phyloP scores from a whole-genome alignment of 441 rosid species.

The Erodium texanum region DNA sequence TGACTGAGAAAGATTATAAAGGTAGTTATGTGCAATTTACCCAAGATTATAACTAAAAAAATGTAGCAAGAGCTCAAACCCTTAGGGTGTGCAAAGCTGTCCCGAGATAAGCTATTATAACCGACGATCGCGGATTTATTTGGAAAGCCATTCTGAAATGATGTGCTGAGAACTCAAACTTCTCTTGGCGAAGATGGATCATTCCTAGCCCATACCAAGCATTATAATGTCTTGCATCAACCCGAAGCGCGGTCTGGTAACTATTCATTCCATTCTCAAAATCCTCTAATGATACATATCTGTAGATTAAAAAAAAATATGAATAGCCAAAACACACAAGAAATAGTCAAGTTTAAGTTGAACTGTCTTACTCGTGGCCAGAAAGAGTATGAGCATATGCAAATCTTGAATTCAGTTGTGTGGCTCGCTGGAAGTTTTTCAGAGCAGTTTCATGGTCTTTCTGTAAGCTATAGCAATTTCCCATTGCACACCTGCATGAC shows the following conservation, averaged over 20 bases:
- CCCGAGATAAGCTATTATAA: constrained; percentile 90
- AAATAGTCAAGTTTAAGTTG: not conserved
- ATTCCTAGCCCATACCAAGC: constrained; percentile 98
- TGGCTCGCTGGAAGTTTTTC: constrained; percentile 87
- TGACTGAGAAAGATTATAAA: too few relatives aligned
- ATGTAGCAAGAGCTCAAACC: constrained; percentile 30
- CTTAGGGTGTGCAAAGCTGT: constrained; percentile 75
- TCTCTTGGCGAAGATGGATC: constrained; percentile 92
- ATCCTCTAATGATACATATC: constrained; percentile 84
- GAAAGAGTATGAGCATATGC: constrained; percentile 93
- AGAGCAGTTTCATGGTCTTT: constrained; percentile 97
- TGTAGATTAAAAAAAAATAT: constrained; percentile 25
- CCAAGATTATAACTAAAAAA: not conserved
- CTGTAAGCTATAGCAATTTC: constrained; percentile 95
- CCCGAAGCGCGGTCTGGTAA: constrained; percentile 80
- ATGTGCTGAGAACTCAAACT: constrained; percentile 89
- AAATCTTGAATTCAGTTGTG: constrained; percentile 77
- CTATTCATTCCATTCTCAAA: constrained; percentile 88
- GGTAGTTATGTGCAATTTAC: too few relatives aligned
- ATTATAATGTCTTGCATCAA: constrained; percentile 91
- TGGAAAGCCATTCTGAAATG: constrained; percentile 81
- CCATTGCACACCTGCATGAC: constrained; percentile 89
- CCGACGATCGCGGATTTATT: constrained; percentile 83
- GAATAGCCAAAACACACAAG: not conserved
- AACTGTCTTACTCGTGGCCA: constrained; percentile 80